A percentile compares a stretch with the other conserved stretches of the same genome.
Evolutionary conservation across 179 eudicot genomes (phyloP).

Genomic region (Drosera spatulata): DNA sequence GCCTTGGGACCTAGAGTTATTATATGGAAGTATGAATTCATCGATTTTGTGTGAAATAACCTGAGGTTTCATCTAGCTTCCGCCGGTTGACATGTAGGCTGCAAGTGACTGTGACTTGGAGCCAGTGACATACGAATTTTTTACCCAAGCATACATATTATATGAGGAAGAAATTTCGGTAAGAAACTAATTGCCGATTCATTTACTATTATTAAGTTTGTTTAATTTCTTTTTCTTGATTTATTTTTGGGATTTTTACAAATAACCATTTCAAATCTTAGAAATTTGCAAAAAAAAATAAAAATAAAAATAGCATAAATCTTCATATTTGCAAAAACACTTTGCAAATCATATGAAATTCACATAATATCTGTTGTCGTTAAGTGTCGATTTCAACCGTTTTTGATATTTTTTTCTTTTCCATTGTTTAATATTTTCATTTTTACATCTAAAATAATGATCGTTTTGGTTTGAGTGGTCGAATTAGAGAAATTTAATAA

Average conservation of each 20-base stretch:
- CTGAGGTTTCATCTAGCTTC: neutral
- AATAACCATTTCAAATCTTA: too few relatives aligned
- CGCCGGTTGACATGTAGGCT: conserved; percentile 33
- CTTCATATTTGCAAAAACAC: too few relatives aligned
- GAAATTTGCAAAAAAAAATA: too few relatives aligned
- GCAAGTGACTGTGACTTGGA: conserved; percentile 89
- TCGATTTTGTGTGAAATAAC: neutral
- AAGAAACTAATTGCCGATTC: conserved; percentile 2
- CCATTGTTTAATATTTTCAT: too few relatives aligned
- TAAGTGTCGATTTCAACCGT: too few relatives aligned
- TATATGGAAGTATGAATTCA: neutral
- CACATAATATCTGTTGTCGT: too few relatives aligned
- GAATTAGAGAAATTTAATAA: too few relatives aligned
- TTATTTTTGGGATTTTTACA: neutral
- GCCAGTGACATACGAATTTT: conserved; percentile 89
- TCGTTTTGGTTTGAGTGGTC: too few relatives aligned
- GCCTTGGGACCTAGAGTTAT: neutral
- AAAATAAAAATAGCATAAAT: too few relatives aligned
- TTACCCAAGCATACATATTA: conserved; percentile 89
- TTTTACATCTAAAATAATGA: too few relatives aligned
- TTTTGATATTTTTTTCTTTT: too few relatives aligned
- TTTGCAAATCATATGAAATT: too few relatives aligned
- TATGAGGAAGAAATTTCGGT: conserved; percentile 98
- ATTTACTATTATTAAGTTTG: neutral
- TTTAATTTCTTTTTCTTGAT: neutral